phyloP scores from a whole-genome alignment of 2,329 filamentous ascomycete species.

The Cladosporium sp. region DNA sequence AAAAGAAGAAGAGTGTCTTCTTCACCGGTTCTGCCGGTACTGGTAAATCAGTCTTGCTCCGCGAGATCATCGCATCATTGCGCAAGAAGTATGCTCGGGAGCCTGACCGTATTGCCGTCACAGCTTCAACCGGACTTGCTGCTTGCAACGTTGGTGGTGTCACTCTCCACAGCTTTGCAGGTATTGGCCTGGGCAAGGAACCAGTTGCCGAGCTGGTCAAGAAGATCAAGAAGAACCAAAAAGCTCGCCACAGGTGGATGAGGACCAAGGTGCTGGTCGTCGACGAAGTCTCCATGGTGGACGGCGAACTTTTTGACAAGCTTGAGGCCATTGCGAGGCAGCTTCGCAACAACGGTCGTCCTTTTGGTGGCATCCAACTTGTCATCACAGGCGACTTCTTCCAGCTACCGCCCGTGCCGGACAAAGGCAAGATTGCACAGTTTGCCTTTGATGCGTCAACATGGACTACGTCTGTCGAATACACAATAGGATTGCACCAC shows the following conservation, averaged over 20 bases:
- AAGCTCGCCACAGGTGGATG: conserved; percentile 86
- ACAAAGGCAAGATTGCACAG: conserved; percentile 70
- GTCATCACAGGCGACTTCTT: conserved; percentile 98
- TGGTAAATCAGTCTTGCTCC: conserved; percentile 93
- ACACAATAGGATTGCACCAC: conserved; percentile 92
- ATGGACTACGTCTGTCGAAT: conserved; percentile 89
- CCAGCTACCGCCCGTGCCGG: conserved; percentile 90
- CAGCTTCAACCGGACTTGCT: conserved; percentile 91
- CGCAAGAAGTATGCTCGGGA: conserved; percentile 75
- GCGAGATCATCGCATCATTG: conserved; percentile 81
- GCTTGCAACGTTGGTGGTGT: conserved; percentile 96
- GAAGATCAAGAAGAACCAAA: conserved; percentile 86
- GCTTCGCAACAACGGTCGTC: conserved; percentile 84
- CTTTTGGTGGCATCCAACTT: conserved; percentile 94
- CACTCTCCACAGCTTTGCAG: conserved; percentile 92
- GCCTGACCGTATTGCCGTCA: conserved; percentile 84
- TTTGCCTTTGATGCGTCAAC: conserved; percentile 92
- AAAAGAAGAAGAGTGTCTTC: conserved; percentile 84
- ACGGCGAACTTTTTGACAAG: conserved; percentile 95
- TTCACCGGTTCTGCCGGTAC: conserved; percentile 95
- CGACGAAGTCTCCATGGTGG: conserved; percentile 98
- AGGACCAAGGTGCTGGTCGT: conserved; percentile 84
- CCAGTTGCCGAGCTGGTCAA: conserved; percentile 75
- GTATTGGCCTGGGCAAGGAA: conserved; percentile 94
- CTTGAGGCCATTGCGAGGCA: conserved; percentile 81